Evolutionary conservation across 306 rosid species (phyloP).

Genomic region (Ochetophila trinervis): DNA sequence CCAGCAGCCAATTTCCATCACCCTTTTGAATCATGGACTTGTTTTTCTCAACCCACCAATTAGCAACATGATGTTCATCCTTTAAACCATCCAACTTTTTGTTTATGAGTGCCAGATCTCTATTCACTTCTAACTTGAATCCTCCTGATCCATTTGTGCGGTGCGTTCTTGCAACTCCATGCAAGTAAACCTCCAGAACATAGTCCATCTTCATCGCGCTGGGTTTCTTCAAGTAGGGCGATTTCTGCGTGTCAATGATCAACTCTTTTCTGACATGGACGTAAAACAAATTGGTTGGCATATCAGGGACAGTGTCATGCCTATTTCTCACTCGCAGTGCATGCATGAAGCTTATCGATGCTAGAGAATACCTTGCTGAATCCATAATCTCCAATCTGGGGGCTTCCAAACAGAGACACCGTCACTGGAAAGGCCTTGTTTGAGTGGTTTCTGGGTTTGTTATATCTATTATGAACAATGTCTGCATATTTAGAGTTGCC

Average conservation of each 20-base stretch:
- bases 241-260: not conserved
- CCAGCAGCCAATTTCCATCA: constrained; percentile 21
- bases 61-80: constrained; percentile 13
- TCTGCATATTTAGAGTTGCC: constrained; percentile 16
- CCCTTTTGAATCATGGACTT: constrained; percentile 17
- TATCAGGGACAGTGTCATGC: constrained; percentile 3
- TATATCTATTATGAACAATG: constrained; percentile 8
- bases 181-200: constrained; percentile 9
- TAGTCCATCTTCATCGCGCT: not conserved
- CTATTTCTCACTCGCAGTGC: constrained; percentile 6
- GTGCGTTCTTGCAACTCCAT: constrained; percentile 3
- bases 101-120: constrained; percentile 15
- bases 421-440: constrained; percentile 15
- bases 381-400: constrained; percentile 15
- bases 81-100: constrained; percentile 2
- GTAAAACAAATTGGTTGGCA: not conserved
- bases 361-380: not conserved
- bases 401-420: constrained; percentile 2
- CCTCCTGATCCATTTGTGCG: not conserved
- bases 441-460: not conserved
- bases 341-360: constrained; percentile 4
- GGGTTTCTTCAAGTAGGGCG: not conserved
- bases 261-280: not conserved
- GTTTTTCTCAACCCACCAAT: constrained; percentile 21
- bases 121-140: not conserved